Conservation (phyloP, 305 asterid genomes). For the Solanum aculeatissimum region DNA sequence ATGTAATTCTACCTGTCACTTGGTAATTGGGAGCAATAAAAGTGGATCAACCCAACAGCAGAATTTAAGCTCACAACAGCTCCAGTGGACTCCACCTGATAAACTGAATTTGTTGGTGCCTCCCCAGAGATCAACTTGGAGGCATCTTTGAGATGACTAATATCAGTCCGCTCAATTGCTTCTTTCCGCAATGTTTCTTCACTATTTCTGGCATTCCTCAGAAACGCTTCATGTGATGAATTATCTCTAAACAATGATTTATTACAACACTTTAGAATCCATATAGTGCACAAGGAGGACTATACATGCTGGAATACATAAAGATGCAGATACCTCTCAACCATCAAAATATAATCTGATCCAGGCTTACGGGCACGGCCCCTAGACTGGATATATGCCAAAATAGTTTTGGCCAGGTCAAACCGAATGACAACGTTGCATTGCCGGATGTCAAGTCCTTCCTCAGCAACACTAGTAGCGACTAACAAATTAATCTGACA, state of each 20-base stretch:
- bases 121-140: constrained; percentile 46
- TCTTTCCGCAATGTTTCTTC: constrained; percentile 98
- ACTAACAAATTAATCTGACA: constrained; percentile 89
- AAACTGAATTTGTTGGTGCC: constrained; percentile 48
- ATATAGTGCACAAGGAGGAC: constrained; percentile 4
- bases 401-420: constrained; percentile 98
- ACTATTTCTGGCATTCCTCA: constrained; percentile 95
- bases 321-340: constrained; percentile 65
- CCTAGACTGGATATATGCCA: constrained; percentile 98
- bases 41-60: constrained; percentile 97
- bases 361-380: constrained; percentile 99
- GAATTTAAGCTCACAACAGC: constrained; percentile 99
- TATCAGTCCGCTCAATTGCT: constrained; percentile 97
- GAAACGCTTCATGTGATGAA: constrained; percentile 75
- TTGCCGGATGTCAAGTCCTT: constrained; percentile 99
- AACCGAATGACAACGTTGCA: constrained; percentile 99
- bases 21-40: constrained; percentile 97
- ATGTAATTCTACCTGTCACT: constrained; percentile 71
- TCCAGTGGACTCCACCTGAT: constrained; percentile 97
- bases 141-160: constrained; percentile 82
- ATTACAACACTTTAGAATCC: constrained; percentile 7
- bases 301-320: not conserved
- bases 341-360: constrained; percentile 98
- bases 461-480: constrained; percentile 99
- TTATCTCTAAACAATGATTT: constrained; percentile 56